phyloP scores from a whole-genome alignment of 371 early-diverging fungal species.

The Homolaphlyctis polyrhiza region DNA sequence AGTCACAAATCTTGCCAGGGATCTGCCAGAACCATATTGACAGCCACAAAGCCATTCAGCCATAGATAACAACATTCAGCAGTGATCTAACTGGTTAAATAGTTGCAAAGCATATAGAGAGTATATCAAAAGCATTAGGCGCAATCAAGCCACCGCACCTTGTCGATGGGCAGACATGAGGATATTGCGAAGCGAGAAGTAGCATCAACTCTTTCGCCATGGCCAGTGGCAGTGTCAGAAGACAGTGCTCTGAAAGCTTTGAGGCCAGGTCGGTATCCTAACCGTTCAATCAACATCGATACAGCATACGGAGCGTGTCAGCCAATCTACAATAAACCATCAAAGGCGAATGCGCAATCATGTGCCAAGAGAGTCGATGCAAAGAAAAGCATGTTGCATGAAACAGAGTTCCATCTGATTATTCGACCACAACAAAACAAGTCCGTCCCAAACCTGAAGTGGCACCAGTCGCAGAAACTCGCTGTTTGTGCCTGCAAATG shows the following conservation, averaged over 20 bases:
- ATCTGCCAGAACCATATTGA: not conserved
- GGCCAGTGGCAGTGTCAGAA: not conserved
- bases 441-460: not conserved
- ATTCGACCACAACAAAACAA: too few species aligned
- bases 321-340: not conserved
- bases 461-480: conserved; percentile 1
- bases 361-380: not conserved
- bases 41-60: not conserved
- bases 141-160: not conserved
- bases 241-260: not conserved
- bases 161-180: not conserved
- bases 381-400: not conserved
- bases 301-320: too few species aligned
- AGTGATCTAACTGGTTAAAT: not conserved
- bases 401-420: not conserved
- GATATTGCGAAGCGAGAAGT: not conserved
- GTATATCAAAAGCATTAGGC: not conserved
- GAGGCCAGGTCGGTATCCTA: not conserved
- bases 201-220: not conserved
- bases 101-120: not conserved
- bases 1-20: not conserved
- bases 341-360: not conserved
- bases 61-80: not conserved
- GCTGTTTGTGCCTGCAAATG: not conserved
- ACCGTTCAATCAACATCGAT: too few species aligned